phyloP scores from a whole-genome alignment of 2,329 filamentous ascomycete genomes.

The Phoma sp. region DNA sequence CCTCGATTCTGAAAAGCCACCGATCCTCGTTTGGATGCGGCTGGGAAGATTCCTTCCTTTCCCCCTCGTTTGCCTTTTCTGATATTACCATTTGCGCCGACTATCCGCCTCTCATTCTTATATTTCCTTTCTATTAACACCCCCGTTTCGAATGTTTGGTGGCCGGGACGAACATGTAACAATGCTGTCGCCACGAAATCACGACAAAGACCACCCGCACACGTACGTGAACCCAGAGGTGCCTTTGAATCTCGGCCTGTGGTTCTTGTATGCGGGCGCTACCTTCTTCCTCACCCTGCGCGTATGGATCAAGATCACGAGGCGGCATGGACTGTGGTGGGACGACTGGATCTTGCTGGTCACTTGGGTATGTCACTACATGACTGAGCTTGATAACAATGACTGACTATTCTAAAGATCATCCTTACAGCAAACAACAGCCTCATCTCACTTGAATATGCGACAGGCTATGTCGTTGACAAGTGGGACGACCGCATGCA shows the following conservation, averaged over 20 bases:
- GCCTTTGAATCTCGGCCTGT: constrained; percentile 48
- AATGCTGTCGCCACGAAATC: constrained; percentile 34
- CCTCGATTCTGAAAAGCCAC: constrained; percentile 26
- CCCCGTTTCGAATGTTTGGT: constrained; percentile 16
- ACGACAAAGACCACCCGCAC: constrained; percentile 24
- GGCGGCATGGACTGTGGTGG: constrained; percentile 51
- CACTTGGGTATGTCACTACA: constrained; percentile 44
- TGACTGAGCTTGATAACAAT: background rate
- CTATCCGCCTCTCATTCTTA: constrained; percentile 13
- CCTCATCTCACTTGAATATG: constrained; percentile 57
- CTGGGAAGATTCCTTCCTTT: constrained; percentile 21
- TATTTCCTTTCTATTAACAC: constrained; percentile 19
- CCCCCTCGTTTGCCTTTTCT: constrained; percentile 20
- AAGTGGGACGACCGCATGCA: constrained; percentile 62
- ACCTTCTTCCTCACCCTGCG: constrained; percentile 46
- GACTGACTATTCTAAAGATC: constrained; percentile 38
- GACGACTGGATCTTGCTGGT: constrained; percentile 50
- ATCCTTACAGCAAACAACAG: constrained; percentile 54
- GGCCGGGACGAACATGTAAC: constrained; percentile 26
- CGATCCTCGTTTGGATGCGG: constrained; percentile 23
- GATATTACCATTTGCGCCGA: constrained; percentile 15
- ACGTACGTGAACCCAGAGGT: constrained; percentile 46
- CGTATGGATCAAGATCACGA: constrained; percentile 48
- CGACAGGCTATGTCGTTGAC: constrained; percentile 58
- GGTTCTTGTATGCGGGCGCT: constrained; percentile 50